Evolutionary conservation across 1,284 basidiomycete genomes (phyloP).

Genomic region (Pseudozyma pruni): DNA sequence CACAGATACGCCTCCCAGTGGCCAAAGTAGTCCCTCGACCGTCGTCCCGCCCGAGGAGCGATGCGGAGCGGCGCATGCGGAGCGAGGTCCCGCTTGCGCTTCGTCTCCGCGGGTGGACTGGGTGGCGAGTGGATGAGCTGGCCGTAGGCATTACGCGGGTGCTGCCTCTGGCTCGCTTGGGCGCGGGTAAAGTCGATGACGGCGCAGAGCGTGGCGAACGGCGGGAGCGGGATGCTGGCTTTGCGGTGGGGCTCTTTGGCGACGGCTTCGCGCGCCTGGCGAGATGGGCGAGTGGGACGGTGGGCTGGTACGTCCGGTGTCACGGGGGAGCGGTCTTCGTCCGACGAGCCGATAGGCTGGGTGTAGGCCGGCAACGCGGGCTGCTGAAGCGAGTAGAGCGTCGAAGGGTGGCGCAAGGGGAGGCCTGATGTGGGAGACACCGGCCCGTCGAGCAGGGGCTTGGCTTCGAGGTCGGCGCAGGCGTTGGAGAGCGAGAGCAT

Average conservation of each 20-base stretch:
- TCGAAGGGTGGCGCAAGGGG: background rate
- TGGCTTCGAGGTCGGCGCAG: background rate
- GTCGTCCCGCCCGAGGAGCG: constrained; percentile 6
- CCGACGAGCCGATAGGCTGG: constrained; percentile 8
- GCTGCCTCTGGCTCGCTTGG: constrained; percentile 4
- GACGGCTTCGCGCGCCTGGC: constrained; percentile 8
- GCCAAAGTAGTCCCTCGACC: constrained; percentile 24
- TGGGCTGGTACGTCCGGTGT: constrained; percentile 9
- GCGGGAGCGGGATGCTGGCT: constrained; percentile 3
- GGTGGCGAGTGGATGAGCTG: constrained; percentile 17
- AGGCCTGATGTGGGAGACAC: constrained; percentile 19
- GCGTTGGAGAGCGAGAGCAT: constrained; percentile 35
- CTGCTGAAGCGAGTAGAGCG: background rate
- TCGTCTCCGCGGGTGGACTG: background rate
- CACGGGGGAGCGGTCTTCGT: constrained; percentile 20
- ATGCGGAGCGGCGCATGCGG: constrained; percentile 13
- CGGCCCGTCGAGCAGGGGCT: background rate
- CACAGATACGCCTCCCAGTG: constrained; percentile 39
- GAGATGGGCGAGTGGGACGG: constrained; percentile 4
- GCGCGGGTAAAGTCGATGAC: constrained; percentile 35
- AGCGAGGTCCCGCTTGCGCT: constrained; percentile 1
- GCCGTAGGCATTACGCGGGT: constrained; percentile 10
- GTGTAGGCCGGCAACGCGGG: background rate
- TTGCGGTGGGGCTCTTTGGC: constrained; percentile 7
- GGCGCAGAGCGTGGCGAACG: constrained; percentile 13